Evolutionary conservation across 1,284 basidiomycete genomes (phyloP).

Genomic region (Melampsora americana): DNA sequence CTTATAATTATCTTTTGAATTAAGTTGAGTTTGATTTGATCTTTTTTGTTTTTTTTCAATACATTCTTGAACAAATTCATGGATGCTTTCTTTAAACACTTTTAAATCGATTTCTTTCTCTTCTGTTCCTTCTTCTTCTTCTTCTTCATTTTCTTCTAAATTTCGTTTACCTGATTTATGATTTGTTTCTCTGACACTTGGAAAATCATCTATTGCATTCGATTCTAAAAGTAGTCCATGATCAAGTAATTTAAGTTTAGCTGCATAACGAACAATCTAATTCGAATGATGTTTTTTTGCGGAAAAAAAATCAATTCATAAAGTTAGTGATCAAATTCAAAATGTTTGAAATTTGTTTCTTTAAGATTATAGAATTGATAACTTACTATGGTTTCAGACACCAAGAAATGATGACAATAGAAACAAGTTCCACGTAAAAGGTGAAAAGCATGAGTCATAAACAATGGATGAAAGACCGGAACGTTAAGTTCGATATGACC

Average conservation of each 20-base stretch:
- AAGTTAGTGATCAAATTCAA: background rate
- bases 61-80: conserved; percentile 68
- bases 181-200: conserved; percentile 36
- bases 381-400: conserved; percentile 71
- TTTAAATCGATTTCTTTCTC: conserved; percentile 61
- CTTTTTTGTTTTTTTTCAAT: conserved; percentile 59
- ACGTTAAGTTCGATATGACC: conserved; percentile 97
- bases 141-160: conserved; percentile 49
- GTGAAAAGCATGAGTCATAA: conserved; percentile 88
- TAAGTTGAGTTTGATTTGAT: conserved; percentile 51
- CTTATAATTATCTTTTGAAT: conserved; percentile 79
- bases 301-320: conserved; percentile 38
- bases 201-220: conserved; percentile 63
- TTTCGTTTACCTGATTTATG: conserved; percentile 46
- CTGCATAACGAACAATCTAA: conserved; percentile 75
- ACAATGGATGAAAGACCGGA: conserved; percentile 94
- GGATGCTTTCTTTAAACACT: conserved; percentile 63
- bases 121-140: conserved; percentile 57
- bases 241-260: conserved; percentile 83
- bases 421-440: conserved; percentile 85
- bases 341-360: background rate
- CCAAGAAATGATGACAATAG: conserved; percentile 92
- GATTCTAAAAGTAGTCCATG: conserved; percentile 82
- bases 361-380: too few species aligned
- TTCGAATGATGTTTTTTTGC: conserved; percentile 25